These are phyloP conservation scores for Mucor irregularis DNA, from an alignment of 371 early-diverging fungal species.

Conservation along the genomic window DNA sequence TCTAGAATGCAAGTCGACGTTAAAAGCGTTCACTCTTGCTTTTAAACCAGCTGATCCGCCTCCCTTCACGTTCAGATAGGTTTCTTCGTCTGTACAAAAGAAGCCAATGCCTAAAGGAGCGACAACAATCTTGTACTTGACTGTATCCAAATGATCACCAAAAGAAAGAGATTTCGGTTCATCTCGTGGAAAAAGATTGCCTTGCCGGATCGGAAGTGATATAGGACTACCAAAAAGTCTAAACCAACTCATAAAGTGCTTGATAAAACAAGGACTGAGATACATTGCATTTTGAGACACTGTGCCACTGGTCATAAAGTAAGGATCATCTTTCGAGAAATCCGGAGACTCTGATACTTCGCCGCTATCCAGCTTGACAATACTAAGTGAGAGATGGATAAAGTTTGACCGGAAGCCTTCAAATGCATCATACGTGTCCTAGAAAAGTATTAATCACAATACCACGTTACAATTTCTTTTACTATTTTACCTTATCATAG, in stretches of 20 bases:
- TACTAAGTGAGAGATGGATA: slow-evolving; percentile 63
- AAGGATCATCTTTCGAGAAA: not conserved
- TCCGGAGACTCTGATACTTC: not conserved
- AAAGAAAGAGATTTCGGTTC: slow-evolving; percentile 34
- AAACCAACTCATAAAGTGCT: slow-evolving; percentile 41
- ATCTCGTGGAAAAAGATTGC: slow-evolving; percentile 32
- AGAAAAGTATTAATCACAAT: not conserved
- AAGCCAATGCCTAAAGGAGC: slow-evolving; percentile 41
- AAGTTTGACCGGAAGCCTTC: slow-evolving; percentile 66
- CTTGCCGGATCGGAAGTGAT: slow-evolving; percentile 46
- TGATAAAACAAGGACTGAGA: slow-evolving; percentile 43
- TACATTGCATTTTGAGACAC: slow-evolving; percentile 40
- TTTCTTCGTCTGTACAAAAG: slow-evolving; percentile 43
- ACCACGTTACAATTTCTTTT: not conserved
- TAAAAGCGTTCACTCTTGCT: slow-evolving; percentile 24
- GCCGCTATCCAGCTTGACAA: slow-evolving; percentile 22
- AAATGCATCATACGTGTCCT: slow-evolving; percentile 59
- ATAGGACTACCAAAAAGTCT: slow-evolving; percentile 48
- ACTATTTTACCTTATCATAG: slow-evolving; percentile 34
- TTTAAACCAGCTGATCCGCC: slow-evolving; percentile 31
- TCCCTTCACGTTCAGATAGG: slow-evolving; percentile 10
- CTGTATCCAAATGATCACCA: slow-evolving; percentile 35
- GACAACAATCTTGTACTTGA: slow-evolving; percentile 45
- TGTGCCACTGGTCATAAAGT: not conserved
- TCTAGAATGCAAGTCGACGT: slow-evolving; percentile 32